A percentile compares a stretch with the other conserved stretches of the same genome.
These are phyloP conservation scores for Phytophthora uliginosa DNA, from an alignment of 352 stramenopile species.

Conservation along the genomic window DNA sequence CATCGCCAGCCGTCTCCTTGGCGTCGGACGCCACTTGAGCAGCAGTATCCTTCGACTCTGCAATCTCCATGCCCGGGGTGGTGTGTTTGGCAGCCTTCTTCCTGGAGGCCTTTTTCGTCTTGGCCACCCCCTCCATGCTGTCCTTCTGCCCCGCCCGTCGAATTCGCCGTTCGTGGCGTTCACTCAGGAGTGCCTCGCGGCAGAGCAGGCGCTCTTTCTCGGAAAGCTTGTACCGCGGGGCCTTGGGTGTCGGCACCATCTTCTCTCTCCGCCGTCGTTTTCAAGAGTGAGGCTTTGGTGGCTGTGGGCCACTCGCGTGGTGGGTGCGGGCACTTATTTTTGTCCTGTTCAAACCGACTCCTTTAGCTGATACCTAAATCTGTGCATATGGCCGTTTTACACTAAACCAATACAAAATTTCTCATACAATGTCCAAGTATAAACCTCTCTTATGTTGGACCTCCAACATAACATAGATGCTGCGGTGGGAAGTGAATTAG, in stretches of 20 bases:
- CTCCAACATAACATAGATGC: too few species aligned
- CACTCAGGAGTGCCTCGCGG: constrained; percentile 5
- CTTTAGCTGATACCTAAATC: too few species aligned
- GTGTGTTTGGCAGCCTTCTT: background rate
- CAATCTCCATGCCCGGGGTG: background rate
- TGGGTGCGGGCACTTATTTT: too few species aligned
- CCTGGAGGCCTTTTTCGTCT: background rate
- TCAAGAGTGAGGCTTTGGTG: constrained; percentile 3
- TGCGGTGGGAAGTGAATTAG: too few species aligned
- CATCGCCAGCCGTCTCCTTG: too few species aligned
- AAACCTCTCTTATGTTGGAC: too few species aligned
- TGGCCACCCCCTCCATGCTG: background rate
- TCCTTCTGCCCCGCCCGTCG: constrained; percentile 1
- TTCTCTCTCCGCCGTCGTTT: background rate
- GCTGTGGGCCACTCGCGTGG: background rate
- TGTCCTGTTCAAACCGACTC: too few species aligned
- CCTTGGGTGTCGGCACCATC: constrained; percentile 1
- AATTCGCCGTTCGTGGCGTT: background rate
- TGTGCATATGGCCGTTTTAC: too few species aligned
- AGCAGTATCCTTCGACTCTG: too few species aligned
- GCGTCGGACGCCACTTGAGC: too few species aligned
- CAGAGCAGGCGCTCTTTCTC: background rate
- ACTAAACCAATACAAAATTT: too few species aligned
- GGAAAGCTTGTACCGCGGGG: background rate
- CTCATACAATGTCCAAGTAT: too few species aligned